Evolutionary conservation across 352 stramenopile species (phyloP), one percentile per base, ranked within the genome.

Genomic region (Phytophthora citrophthora): DNA sequence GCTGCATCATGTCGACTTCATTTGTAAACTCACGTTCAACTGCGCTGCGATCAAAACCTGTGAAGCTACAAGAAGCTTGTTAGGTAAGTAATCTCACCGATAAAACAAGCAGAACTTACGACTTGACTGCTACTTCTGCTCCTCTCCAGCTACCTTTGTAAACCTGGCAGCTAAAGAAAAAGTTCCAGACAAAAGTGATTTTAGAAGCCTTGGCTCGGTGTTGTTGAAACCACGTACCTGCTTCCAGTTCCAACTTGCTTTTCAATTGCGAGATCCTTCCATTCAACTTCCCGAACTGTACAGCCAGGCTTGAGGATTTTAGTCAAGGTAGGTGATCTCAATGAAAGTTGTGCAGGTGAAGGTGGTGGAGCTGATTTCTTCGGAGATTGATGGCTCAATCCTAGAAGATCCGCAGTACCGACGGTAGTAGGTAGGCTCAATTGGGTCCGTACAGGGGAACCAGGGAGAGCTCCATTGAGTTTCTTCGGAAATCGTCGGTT

Each of bases 61-160:
- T 90, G 52, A 90, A 92, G 3, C 82, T 91, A 20, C 34, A 41
- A 29, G 24, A 6, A 51, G 13, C 29, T 26, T 10, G 0, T 61
- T 52, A 50, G n/a, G 0, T 27, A 16, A 43, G 64, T 40, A 16
- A 6, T 11, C 31, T 45, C 27, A 16, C 6, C 27, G 1, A 13
- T 15, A 16, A 29, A 24, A 49, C 27, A 40, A 36, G 3, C 26
- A 10, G 0, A 29, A 70, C 76, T 39, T 79, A 94, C 86, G 76
- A 82, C 67, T 94, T 94, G 40, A 89, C 77, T 7, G 86, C 86
- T 38, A 92, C 78, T 23, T 94, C 83, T 2, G 77, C 83, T 39
- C 86, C 86, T 49, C 81, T 68, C 86, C 86, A 94, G n/a, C 61
- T 80, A 23, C 81, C 86, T 60, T 89, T 83, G 64, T 89, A 94